phyloP scores from a whole-genome alignment of 345 rosid species.

The Combretum micranthum region DNA sequence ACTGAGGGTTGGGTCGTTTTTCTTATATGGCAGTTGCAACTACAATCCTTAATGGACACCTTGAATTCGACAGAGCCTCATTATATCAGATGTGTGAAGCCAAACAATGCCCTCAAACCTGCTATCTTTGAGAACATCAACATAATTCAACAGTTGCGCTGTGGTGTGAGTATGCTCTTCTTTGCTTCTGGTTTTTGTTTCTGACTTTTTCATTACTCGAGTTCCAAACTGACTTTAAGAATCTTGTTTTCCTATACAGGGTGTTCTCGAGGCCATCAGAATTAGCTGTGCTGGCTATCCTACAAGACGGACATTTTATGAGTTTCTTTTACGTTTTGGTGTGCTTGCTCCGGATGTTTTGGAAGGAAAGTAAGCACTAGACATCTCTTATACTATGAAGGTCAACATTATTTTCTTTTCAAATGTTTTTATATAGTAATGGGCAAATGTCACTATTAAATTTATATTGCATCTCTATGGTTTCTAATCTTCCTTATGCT shows the following conservation, averaged over 20 bases:
- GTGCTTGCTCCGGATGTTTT: constrained; percentile 93
- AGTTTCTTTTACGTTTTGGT: constrained; percentile 93
- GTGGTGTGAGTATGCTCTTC: constrained; percentile 77
- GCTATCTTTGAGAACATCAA: constrained; percentile 87
- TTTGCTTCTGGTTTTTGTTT: constrained; percentile 9
- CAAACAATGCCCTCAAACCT: constrained; percentile 95
- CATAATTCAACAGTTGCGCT: constrained; percentile 92
- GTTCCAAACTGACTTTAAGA: neutral
- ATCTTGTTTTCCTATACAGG: constrained; percentile 33
- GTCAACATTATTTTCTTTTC: no score
- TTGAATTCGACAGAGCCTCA: constrained; percentile 95
- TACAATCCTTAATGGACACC: constrained; percentile 98
- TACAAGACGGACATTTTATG: constrained; percentile 89
- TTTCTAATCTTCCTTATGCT: constrained; percentile 8
- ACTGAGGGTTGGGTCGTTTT: constrained; percentile 16
- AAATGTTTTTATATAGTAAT: no score
- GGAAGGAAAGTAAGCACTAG: constrained; percentile 72
- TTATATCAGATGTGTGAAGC: constrained; percentile 99
- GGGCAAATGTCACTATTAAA: no score
- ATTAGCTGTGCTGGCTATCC: constrained; percentile 99
- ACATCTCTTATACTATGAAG: neutral
- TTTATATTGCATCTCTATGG: neutral
- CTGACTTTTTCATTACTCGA: neutral
- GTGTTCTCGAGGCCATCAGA: constrained; percentile 98
- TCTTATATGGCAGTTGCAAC: constrained; percentile 69